phyloP scores from a whole-genome alignment of 441 rosid genomes.

The Adansonia madagascariensis region DNA sequence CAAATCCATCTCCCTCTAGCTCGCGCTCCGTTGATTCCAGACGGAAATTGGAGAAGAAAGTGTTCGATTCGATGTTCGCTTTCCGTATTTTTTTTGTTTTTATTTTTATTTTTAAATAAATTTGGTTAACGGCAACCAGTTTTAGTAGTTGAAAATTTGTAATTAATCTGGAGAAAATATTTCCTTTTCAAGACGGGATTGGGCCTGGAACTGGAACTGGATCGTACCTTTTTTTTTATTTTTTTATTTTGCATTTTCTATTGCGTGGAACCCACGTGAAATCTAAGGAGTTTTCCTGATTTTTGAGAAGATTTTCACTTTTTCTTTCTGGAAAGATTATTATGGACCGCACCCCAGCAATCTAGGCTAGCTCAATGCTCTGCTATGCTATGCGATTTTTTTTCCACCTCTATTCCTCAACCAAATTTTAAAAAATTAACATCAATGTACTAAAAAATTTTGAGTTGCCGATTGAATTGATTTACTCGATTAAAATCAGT shows the following conservation, averaged over 20 bases:
- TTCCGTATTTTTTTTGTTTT: not conserved
- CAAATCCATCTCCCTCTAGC: conserved; percentile 62
- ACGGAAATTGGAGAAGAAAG: not conserved
- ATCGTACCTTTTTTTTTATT: not conserved
- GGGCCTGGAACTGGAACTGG: not conserved
- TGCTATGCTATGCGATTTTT: no score
- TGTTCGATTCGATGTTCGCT: not conserved
- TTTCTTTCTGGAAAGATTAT: not conserved
- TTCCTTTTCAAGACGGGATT: conserved; percentile 4
- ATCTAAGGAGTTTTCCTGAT: not conserved
- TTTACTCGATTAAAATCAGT: no score
- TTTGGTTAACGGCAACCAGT: conserved; percentile 4
- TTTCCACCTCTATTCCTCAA: no score
- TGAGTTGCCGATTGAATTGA: no score
- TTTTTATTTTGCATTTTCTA: not conserved
- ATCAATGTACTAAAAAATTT: no score
- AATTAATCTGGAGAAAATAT: not conserved
- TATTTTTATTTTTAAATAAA: not conserved
- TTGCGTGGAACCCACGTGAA: conserved; percentile 13
- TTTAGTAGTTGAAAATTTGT: conserved; percentile 5
- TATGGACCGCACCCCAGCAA: not conserved
- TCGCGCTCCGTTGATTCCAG: not conserved
- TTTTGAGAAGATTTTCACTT: not conserved
- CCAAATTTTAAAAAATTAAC: no score
- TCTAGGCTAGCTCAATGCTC: no score